Conservation (phyloP, 345 rosid genomes). For the Microthlaspi erraticum region DNA sequence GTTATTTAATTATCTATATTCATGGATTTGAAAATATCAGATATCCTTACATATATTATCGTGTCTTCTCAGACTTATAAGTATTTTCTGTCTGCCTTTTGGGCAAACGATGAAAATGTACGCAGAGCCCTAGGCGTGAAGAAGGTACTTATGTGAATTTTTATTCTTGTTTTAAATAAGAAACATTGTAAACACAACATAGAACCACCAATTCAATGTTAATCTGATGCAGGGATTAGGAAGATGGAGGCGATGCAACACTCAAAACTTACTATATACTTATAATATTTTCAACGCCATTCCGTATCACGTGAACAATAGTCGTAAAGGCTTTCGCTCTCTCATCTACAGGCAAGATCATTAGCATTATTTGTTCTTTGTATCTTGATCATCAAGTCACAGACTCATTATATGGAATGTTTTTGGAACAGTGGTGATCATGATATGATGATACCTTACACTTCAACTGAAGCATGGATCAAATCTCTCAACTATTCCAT, state of each 20-base stretch:
- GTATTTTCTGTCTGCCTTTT: slow-evolving; percentile 42
- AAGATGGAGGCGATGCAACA: slow-evolving; percentile 41
- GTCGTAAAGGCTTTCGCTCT: slow-evolving; percentile 42
- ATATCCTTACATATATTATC: neutral
- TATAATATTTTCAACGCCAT: slow-evolving; percentile 2
- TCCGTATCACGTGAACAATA: slow-evolving; percentile 33
- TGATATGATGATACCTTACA: slow-evolving; percentile 55
- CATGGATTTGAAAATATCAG: neutral
- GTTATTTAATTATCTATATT: neutral
- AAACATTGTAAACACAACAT: neutral
- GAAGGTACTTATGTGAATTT: slow-evolving; percentile 26
- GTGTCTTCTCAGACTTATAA: slow-evolving; percentile 35
- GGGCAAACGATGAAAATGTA: slow-evolving; percentile 48
- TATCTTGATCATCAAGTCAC: slow-evolving; percentile 12
- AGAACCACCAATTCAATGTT: neutral
- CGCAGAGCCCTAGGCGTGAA: slow-evolving; percentile 44
- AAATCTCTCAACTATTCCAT: slow-evolving; percentile 57
- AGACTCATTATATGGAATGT: slow-evolving; percentile 9
- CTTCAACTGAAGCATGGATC: slow-evolving; percentile 75
- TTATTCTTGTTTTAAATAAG: neutral
- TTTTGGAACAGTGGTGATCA: slow-evolving; percentile 65
- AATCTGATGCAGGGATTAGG: slow-evolving; percentile 21
- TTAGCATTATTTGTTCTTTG: neutral
- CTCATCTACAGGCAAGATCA: slow-evolving; percentile 42
- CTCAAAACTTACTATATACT: slow-evolving; percentile 33